Base-by-base conservation (phyloP, 441 rosid genomes). In the Pelargonium citronellum region DNA sequence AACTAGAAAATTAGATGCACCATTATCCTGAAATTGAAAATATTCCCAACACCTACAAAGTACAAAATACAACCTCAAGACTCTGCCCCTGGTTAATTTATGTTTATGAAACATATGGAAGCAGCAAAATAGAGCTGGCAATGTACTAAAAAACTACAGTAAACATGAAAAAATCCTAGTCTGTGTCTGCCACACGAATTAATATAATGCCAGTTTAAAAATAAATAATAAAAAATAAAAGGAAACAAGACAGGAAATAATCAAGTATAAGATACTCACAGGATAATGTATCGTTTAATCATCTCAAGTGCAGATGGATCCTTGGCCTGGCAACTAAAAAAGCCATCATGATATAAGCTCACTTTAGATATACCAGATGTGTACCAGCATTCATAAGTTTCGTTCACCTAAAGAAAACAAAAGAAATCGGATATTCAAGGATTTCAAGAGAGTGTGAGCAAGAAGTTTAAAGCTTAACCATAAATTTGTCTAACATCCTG, bases 331-430 rank as follows among this genome's bases (percentile, higher is more conserved):
- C 98, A 93, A 76, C 86, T 80, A 46, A 87, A 89, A 77, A 89
- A 79, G 41, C 81, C 83, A 78, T 91, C 86, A 15, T 57, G 81
- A 81, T 88, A 85, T 67, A 93, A 82, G 81, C 81, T 93, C 73
- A 93, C 88, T 79, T 82, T 86, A 44, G 91, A 84, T 69, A 79
- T 66, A 24, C 89, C 89, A 57, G 86, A 68, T 19, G 86, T 77
- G 68, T 89, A 91, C 98, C 95, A 93, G 86, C 98, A 91, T 72
- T 86, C 90, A 70, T 91, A 93, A 73, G 98, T 93, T 79, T 86
- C 79, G 75, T 93, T 93, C 19, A 93, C 89, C 97, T 93, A 53
- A 53, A 53, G 22, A 53, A 16, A 47, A 47, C 12, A 47, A 12
- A 51, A 53, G 60, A 53, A 15, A 53, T 53, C 1, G 0, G 60